Evolutionary conservation across 75 land plant species (phyloP).

Genomic region (Picea sitchensis): DNA sequence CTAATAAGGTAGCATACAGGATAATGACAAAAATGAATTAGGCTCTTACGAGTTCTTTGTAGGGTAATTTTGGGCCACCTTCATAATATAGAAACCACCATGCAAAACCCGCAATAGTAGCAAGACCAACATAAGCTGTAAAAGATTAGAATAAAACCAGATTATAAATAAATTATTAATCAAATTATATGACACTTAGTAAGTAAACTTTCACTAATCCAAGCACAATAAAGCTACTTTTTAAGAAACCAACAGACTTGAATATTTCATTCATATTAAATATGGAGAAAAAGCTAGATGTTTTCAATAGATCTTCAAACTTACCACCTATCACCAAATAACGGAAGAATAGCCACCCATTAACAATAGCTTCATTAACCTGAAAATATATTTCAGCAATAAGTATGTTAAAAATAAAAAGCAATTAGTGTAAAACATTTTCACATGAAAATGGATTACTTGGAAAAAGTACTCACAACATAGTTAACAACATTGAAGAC

Average conservation of each 20-base stretch:
- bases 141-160: neutral
- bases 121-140: conserved; percentile 98
- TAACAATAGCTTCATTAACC: conserved; percentile 96
- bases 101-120: conserved; percentile 90
- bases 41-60: conserved; percentile 75
- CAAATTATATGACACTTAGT: neutral
- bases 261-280: neutral
- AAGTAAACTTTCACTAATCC: neutral
- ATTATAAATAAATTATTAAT: neutral
- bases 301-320: neutral
- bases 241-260: neutral
- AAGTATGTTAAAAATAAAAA: neutral
- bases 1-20: neutral
- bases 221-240: neutral
- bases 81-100: conserved; percentile 98
- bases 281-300: neutral
- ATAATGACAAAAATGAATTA: neutral
- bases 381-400: conserved; percentile 25
- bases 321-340: conserved; percentile 97
- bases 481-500: no score
- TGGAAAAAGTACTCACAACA: no score
- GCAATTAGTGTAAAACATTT: neutral
- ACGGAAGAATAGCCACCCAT: conserved; percentile 98
- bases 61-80: conserved; percentile 76
- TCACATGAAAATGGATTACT: no score